Conservation (phyloP, 2,329 filamentous ascomycete species). For the Aureobasidium vineae region DNA sequence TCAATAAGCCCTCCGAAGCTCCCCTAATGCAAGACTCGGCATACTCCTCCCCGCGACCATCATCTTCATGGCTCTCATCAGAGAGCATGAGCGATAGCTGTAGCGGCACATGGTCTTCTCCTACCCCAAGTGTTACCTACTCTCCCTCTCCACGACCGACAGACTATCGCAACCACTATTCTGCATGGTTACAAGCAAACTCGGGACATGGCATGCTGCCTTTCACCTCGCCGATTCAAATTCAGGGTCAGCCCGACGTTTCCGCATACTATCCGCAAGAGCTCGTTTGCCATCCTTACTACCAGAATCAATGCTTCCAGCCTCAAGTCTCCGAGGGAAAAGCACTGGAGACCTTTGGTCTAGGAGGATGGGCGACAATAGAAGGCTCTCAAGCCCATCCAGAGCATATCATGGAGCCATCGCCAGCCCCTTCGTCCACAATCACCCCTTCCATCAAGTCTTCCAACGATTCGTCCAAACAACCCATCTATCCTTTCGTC, state of each 20-base stretch:
- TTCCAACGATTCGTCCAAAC: not conserved
- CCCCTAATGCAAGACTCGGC: not conserved
- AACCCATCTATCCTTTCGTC: not conserved
- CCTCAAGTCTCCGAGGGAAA: not conserved
- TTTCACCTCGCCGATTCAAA: not conserved
- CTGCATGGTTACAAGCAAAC: not conserved
- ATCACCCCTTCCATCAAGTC: not conserved
- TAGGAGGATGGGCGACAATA: not conserved
- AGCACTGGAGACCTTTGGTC: not conserved
- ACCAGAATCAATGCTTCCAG: not conserved
- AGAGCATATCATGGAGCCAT: not conserved
- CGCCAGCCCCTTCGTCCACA: not conserved
- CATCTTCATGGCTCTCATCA: not conserved
- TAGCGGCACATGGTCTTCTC: slow-evolving; percentile 24
- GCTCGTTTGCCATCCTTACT: not conserved
- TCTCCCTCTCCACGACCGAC: slow-evolving; percentile 5
- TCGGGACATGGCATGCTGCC: not conserved
- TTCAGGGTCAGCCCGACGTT: not conserved
- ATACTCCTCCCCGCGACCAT: slow-evolving; percentile 10
- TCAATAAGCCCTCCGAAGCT: not conserved
- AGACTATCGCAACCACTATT: not conserved
- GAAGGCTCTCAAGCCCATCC: not conserved
- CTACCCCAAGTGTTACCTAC: not conserved
- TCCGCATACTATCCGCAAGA: not conserved
- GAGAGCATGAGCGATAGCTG: slow-evolving; percentile 16